Conservation (phyloP, 495 filamentous ascomycete species). For the Talaromyces stipitatus region DNA sequence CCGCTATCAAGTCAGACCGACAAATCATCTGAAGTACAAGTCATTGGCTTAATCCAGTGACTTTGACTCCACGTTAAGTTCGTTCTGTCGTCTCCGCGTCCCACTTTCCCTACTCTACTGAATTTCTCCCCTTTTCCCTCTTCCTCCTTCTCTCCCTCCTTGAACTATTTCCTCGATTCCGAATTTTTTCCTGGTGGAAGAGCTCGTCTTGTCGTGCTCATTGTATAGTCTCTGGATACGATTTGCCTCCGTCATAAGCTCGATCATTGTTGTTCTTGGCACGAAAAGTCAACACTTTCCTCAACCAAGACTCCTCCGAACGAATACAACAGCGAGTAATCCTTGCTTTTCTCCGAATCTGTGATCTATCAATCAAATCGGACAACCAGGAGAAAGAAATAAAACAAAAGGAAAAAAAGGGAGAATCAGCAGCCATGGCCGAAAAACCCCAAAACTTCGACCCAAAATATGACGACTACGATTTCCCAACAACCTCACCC, state of each 20-base stretch:
- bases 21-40: neutral
- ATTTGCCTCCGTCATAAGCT: neutral
- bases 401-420: neutral
- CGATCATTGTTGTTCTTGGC: neutral
- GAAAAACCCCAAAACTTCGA: slow-evolving; percentile 28
- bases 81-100: neutral
- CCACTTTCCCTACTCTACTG: neutral
- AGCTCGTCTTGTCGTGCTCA: too few relatives aligned
- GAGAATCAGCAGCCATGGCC: slow-evolving; percentile 20
- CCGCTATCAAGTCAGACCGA: too few relatives aligned
- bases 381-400: neutral
- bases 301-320: neutral
- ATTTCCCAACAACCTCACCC: slow-evolving; percentile 76
- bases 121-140: neutral
- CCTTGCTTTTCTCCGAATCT: neutral
- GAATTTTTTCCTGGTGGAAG: too few relatives aligned
- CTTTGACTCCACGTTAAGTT: neutral
- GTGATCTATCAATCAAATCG: neutral
- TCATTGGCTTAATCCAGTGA: neutral
- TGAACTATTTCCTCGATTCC: neutral
- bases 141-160: neutral
- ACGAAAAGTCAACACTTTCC: neutral
- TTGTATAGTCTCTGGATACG: neutral
- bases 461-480: slow-evolving; percentile 93
- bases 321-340: neutral